Base-by-base conservation (phyloP, 495 filamentous ascomycete genomes). In the Echria macrotheca region DNA sequence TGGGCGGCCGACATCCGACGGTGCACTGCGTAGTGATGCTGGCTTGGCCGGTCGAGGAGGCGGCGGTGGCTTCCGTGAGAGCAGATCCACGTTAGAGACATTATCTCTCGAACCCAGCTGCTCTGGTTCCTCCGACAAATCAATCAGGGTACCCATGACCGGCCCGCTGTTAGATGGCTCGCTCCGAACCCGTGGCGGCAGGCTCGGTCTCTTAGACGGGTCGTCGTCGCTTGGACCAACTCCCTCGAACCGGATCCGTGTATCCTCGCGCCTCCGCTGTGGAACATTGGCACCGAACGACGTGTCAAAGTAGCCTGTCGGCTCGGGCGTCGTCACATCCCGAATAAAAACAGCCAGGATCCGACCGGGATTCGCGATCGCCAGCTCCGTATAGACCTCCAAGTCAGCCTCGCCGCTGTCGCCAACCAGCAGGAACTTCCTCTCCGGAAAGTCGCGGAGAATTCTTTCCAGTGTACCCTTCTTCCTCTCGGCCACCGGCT, bases 331-430 rank as follows among this genome's bases (percentile, higher is more conserved):
- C 0, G 94, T 96, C 15, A 97, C 84, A 66, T 99, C 94, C 18
- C 93, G 79, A 50, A 99, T 96, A 63, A 95, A 99, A 24, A 99
- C 78, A 0, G 64, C 77, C 8, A 95, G 59, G 25, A 99, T 82
- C 26, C 86, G 76, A 0, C 86, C 86, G 0, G 89, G 93, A 61
- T 95, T 84, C 9, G 84, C 81, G 17, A 89, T 55, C 0, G 83
- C 88, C n/a, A 95, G 76, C 50, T 99, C 91, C 0, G 89, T 96
- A 58, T 99, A 99, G 0, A 99, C 89, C 65, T 98, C 93, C 2
- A 98, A 75, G 66, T 98, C 93, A 4, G 91, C 91, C 65, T 98
- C 93, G 17, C 93, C 93, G 56, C 90, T 96, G 57, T 98, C 93
- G 3, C 93, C 93, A 25, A 96, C 84, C 0, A 99, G 76, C 7